Evolutionary conservation across 2,329 filamentous ascomycete species (phyloP), one percentile per base, ranked within the genome.

Genomic region (Curvularia spicifera): DNA sequence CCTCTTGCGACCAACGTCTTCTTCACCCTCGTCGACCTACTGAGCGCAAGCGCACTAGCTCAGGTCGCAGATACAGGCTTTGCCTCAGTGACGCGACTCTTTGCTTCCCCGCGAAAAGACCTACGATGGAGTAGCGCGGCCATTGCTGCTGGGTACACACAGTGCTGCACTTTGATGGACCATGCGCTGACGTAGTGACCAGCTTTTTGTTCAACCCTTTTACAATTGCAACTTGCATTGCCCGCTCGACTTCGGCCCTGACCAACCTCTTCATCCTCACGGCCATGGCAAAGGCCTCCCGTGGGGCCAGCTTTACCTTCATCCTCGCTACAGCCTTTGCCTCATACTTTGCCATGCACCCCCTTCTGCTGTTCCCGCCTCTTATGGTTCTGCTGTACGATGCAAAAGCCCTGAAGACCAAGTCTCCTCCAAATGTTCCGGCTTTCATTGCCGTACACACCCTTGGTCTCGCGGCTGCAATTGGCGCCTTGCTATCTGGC

Each of bases 151-250:
- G 87, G 90, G 89, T 95, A 85, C 71, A 62, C 6, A 24, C 3
- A 18, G 26, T 8, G 20, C 13, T 13, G 15, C 10, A 4, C 15
- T n/a, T n/a, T 6, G 1, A 9, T 6, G 9, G 15, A 6, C 31
- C 4, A 18, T 13, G 42, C 29, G 45, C 60, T 77, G 45, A 75
- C 57, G 9, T 10, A 42, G 22, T n/a, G 6, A 5, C 39, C 44
- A 95, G 91, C 65, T 98, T 91, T 74, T 85, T 99, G 2, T 94
- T 98, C 80, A 98, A 96, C 75, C 95, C 95, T 0, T 96, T 97
- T 74, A 96, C 93, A 1, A 87, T 99, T 60, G 87, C 93, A 44
- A 93, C 93, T 18, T 98, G 94, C 75, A 84, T 99, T 58, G 94
- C 91, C 26, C 90, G 94, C 40, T 91, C 95, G 1, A 97, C 94